Base-by-base conservation (phyloP, 305 asterid species). In the Fraxinus ornus region DNA sequence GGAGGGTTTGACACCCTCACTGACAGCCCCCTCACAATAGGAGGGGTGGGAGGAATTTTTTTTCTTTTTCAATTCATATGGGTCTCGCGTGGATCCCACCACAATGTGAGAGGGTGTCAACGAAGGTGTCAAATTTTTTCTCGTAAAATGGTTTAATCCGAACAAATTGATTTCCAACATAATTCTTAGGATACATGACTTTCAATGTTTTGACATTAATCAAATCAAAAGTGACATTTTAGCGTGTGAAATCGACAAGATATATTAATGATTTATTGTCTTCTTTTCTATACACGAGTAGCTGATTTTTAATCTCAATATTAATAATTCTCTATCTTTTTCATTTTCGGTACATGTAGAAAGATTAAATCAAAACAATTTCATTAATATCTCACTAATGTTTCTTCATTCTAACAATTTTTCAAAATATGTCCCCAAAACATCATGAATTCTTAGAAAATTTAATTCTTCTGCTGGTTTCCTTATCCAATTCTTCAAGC, bases 401-500 rank as follows among this genome's bases (percentile, higher is more conserved):
- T 60, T 19, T 76, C n/a, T 30, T 30, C 55, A 44, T 71, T 39
- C 60, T 55, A 24, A 76, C 22, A 75, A 66, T 44, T 26, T n/a
- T 22, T 41, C 66, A 81, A 75, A 12, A 47, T 68, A 76, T 17
- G n/a, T 44, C 2, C 47, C 36, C 55, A 75, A 15, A 78, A 22
- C 17, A 80, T 88, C 82, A 86, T 35, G 17, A 84, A 21, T 84
- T 87, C 82, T 90, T 88, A 13, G 90, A 88, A 83, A 86, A 64
- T 85, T 85, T 91, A 47, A 84, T 90, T 80, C 94, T 89, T 84
- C 96, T 85, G 28, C 77, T 85, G 24, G 92, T 84, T 86, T 93
- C 98, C 84, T 89, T 91, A 9, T 94, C 97, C 89, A 94, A 81
- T 86, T 90, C 97, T 60, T 91, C 88, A 19, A 90, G 30, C 52